Evolutionary conservation across 225 moss, liverwort and hornwort species (phyloP).

Genomic region (Marchantia polymorpha): DNA sequence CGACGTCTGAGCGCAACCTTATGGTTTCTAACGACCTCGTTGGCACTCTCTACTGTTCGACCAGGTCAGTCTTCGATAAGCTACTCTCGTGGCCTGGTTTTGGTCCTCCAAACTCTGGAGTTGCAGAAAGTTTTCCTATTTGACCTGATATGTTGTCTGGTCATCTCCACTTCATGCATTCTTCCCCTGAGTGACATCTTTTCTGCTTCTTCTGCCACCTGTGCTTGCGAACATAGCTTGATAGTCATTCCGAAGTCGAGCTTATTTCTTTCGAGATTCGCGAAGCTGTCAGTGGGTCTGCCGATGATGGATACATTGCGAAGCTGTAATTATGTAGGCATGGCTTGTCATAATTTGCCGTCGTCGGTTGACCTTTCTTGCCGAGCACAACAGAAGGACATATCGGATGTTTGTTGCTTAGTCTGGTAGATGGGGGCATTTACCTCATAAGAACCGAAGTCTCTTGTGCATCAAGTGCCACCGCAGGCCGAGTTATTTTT

Average conservation of each 20-base stretch:
- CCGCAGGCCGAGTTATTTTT: background rate
- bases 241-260: background rate
- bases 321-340: background rate
- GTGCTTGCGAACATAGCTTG: background rate
- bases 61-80: background rate
- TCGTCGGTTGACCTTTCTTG: background rate
- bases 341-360: background rate
- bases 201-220: background rate
- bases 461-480: background rate
- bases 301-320: background rate
- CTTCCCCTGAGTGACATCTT: background rate
- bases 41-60: background rate
- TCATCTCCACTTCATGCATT: background rate
- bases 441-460: background rate
- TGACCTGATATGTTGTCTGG: background rate
- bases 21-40: background rate
- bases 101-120: background rate
- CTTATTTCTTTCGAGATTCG: background rate
- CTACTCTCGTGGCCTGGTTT: background rate
- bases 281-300: background rate
- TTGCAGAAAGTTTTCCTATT: background rate
- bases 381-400: background rate
- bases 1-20: background rate
- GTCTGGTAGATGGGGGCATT: background rate
- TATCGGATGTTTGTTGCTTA: background rate